Evolutionary conservation across 2,329 filamentous ascomycete genomes (phyloP).

Genomic region (Piedraia hortae): DNA sequence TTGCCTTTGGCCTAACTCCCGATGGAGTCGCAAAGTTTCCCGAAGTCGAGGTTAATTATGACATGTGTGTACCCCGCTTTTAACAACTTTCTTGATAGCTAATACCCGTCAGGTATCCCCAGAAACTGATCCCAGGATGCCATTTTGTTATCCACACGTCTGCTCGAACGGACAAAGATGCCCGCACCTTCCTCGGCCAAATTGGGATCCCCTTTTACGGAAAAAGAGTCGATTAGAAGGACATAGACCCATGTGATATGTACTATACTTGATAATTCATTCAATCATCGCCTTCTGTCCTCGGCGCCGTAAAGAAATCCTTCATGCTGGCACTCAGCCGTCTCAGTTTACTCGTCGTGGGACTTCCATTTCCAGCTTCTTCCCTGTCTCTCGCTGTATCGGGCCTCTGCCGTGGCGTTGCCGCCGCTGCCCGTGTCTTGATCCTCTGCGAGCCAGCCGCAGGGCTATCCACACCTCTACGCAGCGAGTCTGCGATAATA

Average conservation of each 20-base stretch:
- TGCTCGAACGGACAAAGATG: slow-evolving; percentile 63
- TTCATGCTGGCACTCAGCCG: too few species aligned
- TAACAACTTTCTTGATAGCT: background rate
- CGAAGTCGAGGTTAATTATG: slow-evolving; percentile 83
- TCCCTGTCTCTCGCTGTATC: too few species aligned
- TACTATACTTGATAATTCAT: too few species aligned
- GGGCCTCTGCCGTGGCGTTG: too few species aligned
- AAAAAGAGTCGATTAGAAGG: slow-evolving; percentile 33
- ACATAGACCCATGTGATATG: too few species aligned
- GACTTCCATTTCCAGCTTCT: too few species aligned
- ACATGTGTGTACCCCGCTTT: slow-evolving; percentile 33
- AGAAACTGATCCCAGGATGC: slow-evolving; percentile 59
- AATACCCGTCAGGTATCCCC: slow-evolving; percentile 24
- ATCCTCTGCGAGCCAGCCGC: too few species aligned
- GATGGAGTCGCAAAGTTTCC: slow-evolving; percentile 65
- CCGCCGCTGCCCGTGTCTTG: too few species aligned
- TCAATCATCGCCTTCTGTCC: too few species aligned
- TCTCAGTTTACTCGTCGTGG: too few species aligned
- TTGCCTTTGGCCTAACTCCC: slow-evolving; percentile 51
- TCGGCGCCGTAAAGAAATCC: too few species aligned
- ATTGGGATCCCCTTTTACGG: slow-evolving; percentile 63
- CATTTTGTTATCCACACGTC: slow-evolving; percentile 64
- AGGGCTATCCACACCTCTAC: slow-evolving; percentile 22
- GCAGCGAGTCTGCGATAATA: slow-evolving; percentile 35
- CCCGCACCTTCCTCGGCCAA: slow-evolving; percentile 42